Base-by-base conservation (phyloP, 352 stramenopile genomes). In the Globisporangium middletonii region DNA sequence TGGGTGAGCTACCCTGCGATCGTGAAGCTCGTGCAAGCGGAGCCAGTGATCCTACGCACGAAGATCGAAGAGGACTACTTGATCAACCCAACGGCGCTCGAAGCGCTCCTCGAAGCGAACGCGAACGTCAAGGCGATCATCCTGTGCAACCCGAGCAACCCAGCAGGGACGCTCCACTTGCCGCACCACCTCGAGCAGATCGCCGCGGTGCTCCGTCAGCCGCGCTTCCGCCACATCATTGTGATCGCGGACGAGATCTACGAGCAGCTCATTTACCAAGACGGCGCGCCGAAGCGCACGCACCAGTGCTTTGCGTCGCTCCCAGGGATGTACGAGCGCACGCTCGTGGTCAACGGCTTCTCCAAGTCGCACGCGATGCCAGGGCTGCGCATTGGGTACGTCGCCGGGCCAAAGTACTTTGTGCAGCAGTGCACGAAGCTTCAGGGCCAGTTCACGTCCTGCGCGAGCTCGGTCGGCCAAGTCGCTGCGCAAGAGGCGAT, bases 1-100 rank as follows among this genome's bases (percentile, higher is more conserved):
- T 99, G 95, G 95, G 93, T 97, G 28, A 97, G 85, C 33, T 99
- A 99, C 82, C 95, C 95, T 9, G 93, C 98, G 73, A 99, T 99
- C 74, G 92, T 92, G n/a, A 85, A 89, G 54, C 73, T 99, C 43
- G 88, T 86, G 1, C 88, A 84, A 18, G 95, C 88, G 2, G 81
- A 86, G 48, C 88, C 94, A 6, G 74, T 98, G 9, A 88, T 98
- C 55, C 71, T 99, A n/a, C 86, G 91, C 62, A 98, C 93, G 3
- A 88, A 69, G 43, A 73, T 92, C 37, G 82, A 92, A 48, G 86
- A 98, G 59, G 80, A 90, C 53, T 98, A 97, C 68, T 64, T 98
- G 56, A 82, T 99, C 49, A 87, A 95, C 55, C 78, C 94, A 3
- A 68, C 79, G 44, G 71, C 73, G 47, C 73, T 99, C 12, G 71